Conservation (phyloP, 83 land plant genomes). For the Thuja plicata region DNA sequence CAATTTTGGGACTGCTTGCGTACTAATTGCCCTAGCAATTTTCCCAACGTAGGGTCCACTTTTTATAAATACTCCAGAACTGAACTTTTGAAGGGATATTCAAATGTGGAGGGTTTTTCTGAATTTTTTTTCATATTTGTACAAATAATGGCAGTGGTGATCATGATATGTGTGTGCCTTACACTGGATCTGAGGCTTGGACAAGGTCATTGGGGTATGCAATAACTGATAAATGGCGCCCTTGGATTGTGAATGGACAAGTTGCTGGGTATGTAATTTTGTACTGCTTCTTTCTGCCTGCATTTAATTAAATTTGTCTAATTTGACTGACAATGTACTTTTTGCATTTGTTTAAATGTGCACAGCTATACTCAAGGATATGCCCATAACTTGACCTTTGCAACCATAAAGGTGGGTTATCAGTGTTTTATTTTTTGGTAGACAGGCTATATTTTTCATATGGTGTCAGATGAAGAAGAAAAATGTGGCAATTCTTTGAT, state of each 20-base stretch:
- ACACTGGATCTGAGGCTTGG: constrained; percentile 87
- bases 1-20: not conserved
- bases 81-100: not conserved
- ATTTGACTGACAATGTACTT: not conserved
- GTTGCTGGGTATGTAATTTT: constrained; percentile 67
- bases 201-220: constrained; percentile 69
- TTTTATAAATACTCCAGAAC: not conserved
- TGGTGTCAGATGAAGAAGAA: not conserved
- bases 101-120: not conserved
- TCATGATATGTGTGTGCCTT: constrained; percentile 94
- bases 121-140: not conserved
- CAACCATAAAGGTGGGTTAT: constrained; percentile 37
- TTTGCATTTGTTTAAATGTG: not conserved
- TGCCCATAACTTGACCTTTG: constrained; percentile 31
- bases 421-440: not conserved
- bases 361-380: constrained; percentile 36
- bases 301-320: not conserved
- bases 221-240: constrained; percentile 64
- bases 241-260: constrained; percentile 68
- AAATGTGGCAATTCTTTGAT: not conserved
- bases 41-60: not conserved
- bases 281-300: not conserved
- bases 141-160: constrained; percentile 60
- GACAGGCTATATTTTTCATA: not conserved
- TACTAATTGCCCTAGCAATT: not conserved